Evolutionary conservation across 2,329 filamentous ascomycete genomes (phyloP).

Genomic region (Fusarium poae): DNA sequence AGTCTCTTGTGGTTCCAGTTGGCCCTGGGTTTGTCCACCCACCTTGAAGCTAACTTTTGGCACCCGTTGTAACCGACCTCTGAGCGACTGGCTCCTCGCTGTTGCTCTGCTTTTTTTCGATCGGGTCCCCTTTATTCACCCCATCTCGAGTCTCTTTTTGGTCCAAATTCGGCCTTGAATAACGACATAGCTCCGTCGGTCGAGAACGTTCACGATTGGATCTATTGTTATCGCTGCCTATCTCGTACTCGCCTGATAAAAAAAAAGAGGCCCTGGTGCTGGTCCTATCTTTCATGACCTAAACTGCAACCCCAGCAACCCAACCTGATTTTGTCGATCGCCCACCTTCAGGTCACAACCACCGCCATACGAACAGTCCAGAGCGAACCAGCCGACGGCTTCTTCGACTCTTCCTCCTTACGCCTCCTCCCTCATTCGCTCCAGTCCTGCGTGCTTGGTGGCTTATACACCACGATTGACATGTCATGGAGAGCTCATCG

Average conservation of each 20-base stretch:
- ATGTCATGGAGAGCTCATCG: conserved; percentile 72
- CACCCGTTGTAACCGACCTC: conserved; percentile 40
- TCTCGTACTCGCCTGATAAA: conserved; percentile 34
- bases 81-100: conserved; percentile 46
- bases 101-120: conserved; percentile 31
- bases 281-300: conserved; percentile 39
- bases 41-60: conserved; percentile 39
- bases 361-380: conserved; percentile 25
- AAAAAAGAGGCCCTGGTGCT: conserved; percentile 23
- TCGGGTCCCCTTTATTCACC: conserved; percentile 33
- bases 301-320: conserved; percentile 44
- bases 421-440: conserved; percentile 13
- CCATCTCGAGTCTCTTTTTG: conserved; percentile 17
- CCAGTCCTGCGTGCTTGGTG: conserved; percentile 40
- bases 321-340: conserved; percentile 32
- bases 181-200: conserved; percentile 29
- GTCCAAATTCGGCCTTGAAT: conserved; percentile 19
- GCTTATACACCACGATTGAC: conserved; percentile 52
- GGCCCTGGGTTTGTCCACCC: conserved; percentile 24
- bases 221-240: conserved; percentile 23
- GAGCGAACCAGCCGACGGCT: conserved; percentile 18
- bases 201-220: conserved; percentile 29
- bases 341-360: conserved; percentile 28
- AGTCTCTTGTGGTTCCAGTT: conserved; percentile 10
- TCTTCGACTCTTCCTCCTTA: conserved; percentile 11